phyloP scores from a whole-genome alignment of 805 yeast species.

The Metschnikowia henanensis region DNA sequence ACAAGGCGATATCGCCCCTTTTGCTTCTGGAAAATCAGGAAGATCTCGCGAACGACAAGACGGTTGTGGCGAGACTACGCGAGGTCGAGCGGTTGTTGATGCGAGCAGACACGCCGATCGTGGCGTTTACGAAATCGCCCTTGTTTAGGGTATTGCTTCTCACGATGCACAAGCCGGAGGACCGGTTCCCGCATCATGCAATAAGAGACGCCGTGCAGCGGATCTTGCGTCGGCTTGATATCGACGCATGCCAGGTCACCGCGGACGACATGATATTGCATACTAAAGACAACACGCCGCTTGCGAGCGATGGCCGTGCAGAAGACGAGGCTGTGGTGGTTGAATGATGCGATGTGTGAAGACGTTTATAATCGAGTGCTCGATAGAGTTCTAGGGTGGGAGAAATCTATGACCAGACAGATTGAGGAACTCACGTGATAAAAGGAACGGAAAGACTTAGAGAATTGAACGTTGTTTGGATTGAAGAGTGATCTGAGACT shows the following conservation, averaged over 20 bases:
- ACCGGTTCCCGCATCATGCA: constrained; percentile 16
- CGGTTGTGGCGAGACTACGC: constrained; percentile 18
- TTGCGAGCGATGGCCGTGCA: constrained; percentile 1
- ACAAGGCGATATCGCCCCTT: constrained; percentile 17
- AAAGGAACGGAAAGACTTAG: too few relatives aligned
- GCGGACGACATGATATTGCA: constrained; percentile 14
- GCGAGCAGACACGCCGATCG: constrained; percentile 26
- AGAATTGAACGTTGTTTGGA: too few relatives aligned
- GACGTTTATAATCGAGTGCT: too few relatives aligned
- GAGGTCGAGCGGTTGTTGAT: constrained; percentile 18
- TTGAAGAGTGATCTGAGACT: too few relatives aligned
- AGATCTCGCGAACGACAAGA: constrained; percentile 10
- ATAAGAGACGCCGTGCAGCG: constrained; percentile 21
- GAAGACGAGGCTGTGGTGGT: neutral
- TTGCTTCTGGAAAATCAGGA: constrained; percentile 15
- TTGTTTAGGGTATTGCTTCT: constrained; percentile 33
- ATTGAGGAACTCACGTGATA: too few relatives aligned
- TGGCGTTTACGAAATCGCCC: constrained; percentile 31
- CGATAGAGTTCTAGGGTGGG: too few relatives aligned
- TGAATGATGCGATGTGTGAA: neutral
- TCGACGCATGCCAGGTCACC: constrained; percentile 16
- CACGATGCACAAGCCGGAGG: constrained; percentile 29
- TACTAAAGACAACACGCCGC: constrained; percentile 10
- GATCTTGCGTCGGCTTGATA: constrained; percentile 19
- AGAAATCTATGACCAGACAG: too few relatives aligned